A percentile compares a stretch with the other conserved stretches of the same genome.
phyloP scores from a whole-genome alignment of 352 stramenopile genomes.

The Nothophytophthora sp. region DNA sequence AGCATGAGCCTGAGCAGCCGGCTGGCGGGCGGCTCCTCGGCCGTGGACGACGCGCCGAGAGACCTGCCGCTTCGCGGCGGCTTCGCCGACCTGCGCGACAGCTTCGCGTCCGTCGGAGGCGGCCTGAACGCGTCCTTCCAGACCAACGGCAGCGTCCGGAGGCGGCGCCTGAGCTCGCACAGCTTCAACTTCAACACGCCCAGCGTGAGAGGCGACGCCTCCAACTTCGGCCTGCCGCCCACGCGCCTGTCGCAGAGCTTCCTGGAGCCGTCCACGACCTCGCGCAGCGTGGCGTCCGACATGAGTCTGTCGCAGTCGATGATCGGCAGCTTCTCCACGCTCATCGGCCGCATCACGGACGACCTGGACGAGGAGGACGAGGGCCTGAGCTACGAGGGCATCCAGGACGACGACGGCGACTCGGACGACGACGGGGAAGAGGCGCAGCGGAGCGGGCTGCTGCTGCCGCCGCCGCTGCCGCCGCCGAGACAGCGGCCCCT shows the following conservation, averaged over 20 bases:
- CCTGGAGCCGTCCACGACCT: conserved; percentile 26
- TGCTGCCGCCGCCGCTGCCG: conserved; percentile 11
- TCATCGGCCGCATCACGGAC: conserved; percentile 64
- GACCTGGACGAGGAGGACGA: conserved; percentile 58
- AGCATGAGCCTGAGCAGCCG: no score
- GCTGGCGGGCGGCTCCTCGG: no score
- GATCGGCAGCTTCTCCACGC: conserved; percentile 71
- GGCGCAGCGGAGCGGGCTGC: conserved; percentile 5
- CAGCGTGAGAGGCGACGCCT: conserved; percentile 30
- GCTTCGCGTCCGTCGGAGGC: conserved; percentile 30
- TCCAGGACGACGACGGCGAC: conserved; percentile 35
- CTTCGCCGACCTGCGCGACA: conserved; percentile 37
- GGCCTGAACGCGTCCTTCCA: conserved; percentile 18
- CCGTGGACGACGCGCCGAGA: no score
- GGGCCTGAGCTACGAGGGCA: conserved; percentile 34
- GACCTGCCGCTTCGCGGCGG: conserved; percentile 29
- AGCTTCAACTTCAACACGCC: conserved; percentile 16
- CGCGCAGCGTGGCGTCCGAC: conserved; percentile 49
- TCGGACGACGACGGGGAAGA: conserved; percentile 31
- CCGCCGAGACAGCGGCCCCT: conserved; percentile 18
- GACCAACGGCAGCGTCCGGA: conserved; percentile 18
- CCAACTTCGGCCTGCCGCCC: conserved; percentile 38
- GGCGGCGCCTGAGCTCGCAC: conserved; percentile 23
- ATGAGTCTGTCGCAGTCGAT: conserved; percentile 76
- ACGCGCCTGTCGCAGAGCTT: conserved; percentile 49